Base-by-base conservation (phyloP, 1,284 basidiomycete species). In the Cryptococcus sp. region DNA sequence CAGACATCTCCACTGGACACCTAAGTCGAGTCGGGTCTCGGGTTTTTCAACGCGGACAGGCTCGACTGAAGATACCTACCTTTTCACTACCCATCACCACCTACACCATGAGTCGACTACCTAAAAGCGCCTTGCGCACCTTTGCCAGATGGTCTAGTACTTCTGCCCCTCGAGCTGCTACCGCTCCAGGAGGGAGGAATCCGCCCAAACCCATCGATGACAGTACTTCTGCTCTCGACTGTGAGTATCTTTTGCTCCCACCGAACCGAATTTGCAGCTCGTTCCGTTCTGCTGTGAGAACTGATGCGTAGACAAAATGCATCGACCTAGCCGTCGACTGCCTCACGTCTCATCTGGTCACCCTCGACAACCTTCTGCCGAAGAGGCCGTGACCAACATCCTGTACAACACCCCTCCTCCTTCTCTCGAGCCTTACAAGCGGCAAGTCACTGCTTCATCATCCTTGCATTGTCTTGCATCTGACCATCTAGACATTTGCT, bases 371-470 rank as follows among this genome's bases (percentile, higher is more conserved):
- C 66, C 67, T 7, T 84, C 81, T 26, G 91, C 90, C 35, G 91
- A 94, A 73, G 91, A 95, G 73, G 88, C 90, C 35, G 91, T 95
- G 23, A 92, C 89, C 21, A 94, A 93, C 70, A 94, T 95, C 60
- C 77, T 94, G 34, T 95, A 93, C 76, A 97, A 97, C 72, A 97
- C 93, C 6, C 92, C 92, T 6, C 87, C 92, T 18, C 91, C 92
- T 1, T 90, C 84, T 68, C 74, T 85, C 47, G 88, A 95, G 71
- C 93, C 93, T 2, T 95, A 85, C 76, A 97, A 95, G 81, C 88
- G 89, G 87, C 91, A 57, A 54, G 80, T 76, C n/a, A n/a, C n/a
- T n/a, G n/a, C n/a, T n/a, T n/a, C n/a, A n/a, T n/a, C n/a, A n/a
- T n/a, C n/a, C n/a, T n/a, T n/a, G n/a, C n/a, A n/a, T n/a, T n/a